Evolutionary conservation across 1,284 basidiomycete species (phyloP), one percentile per base, ranked within the genome.

Genomic region (Fistulina hepatica): DNA sequence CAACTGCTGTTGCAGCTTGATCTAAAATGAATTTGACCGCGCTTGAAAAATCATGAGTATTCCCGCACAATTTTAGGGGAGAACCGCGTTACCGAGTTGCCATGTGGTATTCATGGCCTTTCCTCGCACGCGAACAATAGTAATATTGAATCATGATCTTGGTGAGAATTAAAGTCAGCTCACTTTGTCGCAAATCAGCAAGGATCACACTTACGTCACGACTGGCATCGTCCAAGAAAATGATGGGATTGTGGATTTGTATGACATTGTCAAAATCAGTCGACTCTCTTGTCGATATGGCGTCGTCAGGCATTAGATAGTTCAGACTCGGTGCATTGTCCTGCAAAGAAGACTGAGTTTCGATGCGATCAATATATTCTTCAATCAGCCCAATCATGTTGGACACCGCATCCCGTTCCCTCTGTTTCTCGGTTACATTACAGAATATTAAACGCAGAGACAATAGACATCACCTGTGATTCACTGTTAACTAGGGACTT

Each of bases 81-180:
- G 16, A 40, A 26, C 12, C 20, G 31, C 24, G 12, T 47, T 54
- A 85, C 86, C 81, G 74, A 15, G 84, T 78, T 4, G 89, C 86
- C 65, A 91, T 76, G 51, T 89, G 85, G 55, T 93, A 97, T 52
- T 91, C 82, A 40, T 88, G 76, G 4, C 85, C 83, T 47, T 81
- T 73, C 28, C 76, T 64, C 17, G 79, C 71, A 33, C 77, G 70
- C 33, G 81, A 86, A 51, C 83, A 85, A 54, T 86, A 84, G 55
- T 91, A 92, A 59, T 97, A 97, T 55, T 88, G 83, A 60, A 88
- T 74, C 54, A 94, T 66, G 42, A 94, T 75, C 76, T 92, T 43
- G 34, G 21, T 22, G 20, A 39, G 6, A n/a, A n/a, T n/a, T n/a
- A n/a, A n/a, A n/a, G n/a, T n/a, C n/a, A n/a, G n/a, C n/a, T n/a